Conservation (phyloP, 495 filamentous ascomycete genomes). For the Cercophora scortea region DNA sequence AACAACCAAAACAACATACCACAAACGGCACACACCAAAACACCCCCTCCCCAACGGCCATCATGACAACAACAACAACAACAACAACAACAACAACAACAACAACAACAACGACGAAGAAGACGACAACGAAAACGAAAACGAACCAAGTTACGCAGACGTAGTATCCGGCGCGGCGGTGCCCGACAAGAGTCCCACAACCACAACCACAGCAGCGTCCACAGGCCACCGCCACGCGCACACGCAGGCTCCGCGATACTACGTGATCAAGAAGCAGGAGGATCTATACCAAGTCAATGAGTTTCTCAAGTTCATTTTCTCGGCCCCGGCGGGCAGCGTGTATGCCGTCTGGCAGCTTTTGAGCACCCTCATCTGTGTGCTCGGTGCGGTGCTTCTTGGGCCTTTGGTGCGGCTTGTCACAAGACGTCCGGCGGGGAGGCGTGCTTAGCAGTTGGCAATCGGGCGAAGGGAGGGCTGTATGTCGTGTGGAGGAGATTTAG, state of each 20-base stretch:
- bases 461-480: too few relatives aligned
- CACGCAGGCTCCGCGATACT: slow-evolving; percentile 20
- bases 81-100: background rate
- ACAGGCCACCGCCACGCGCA: background rate
- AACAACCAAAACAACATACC: slow-evolving; percentile 3
- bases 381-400: slow-evolving; percentile 34
- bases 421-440: too few relatives aligned
- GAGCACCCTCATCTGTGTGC: slow-evolving; percentile 53
- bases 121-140: background rate
- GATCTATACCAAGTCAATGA: slow-evolving; percentile 79
- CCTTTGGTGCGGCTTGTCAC: slow-evolving; percentile 8
- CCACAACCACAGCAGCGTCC: slow-evolving; percentile 1
- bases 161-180: slow-evolving; percentile 8
- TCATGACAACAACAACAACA: background rate
- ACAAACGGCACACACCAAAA: background rate
- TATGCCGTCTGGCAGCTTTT: slow-evolving; percentile 49
- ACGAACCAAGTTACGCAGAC: slow-evolving; percentile 18
- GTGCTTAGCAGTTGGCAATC: too few relatives aligned
- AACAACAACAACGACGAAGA: background rate
- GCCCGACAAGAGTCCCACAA: background rate
- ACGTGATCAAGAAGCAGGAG: slow-evolving; percentile 67
- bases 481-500: too few relatives aligned
- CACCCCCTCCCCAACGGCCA: background rate
- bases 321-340: slow-evolving; percentile 40
- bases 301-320: slow-evolving; percentile 60